Percentiles rank a stretch among this genome's conserved stretches.
Conservation (phyloP, 2,329 filamentous ascomycete genomes). For the Chrysoporthe deuterocubensis region DNA sequence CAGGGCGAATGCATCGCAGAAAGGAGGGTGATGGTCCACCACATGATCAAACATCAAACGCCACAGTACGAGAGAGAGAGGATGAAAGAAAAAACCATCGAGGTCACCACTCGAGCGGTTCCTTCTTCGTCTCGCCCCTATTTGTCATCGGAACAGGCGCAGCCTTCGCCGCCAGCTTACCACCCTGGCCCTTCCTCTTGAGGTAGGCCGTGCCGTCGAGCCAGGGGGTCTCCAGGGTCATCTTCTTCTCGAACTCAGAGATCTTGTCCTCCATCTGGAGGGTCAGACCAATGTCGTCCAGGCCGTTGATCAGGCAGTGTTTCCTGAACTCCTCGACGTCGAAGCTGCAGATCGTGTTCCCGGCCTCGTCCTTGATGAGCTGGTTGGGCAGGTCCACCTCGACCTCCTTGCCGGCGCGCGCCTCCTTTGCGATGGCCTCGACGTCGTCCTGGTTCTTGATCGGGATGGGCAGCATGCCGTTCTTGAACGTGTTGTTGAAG, state of each 20-base stretch:
- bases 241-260: constrained; percentile 75
- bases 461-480: constrained; percentile 91
- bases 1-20: background rate
- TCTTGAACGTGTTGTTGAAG: constrained; percentile 99
- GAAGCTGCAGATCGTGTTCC: constrained; percentile 76
- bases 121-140: constrained; percentile 78
- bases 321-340: constrained; percentile 93
- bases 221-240: constrained; percentile 83
- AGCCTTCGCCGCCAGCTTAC: constrained; percentile 61
- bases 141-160: constrained; percentile 85
- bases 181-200: constrained; percentile 58
- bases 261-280: constrained; percentile 94
- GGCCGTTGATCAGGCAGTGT: constrained; percentile 89
- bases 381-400: constrained; percentile 90
- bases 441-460: constrained; percentile 71
- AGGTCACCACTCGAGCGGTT: constrained; percentile 85
- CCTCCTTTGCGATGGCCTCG: constrained; percentile 74
- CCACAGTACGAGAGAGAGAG: background rate
- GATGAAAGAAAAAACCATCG: background rate
- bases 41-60: constrained; percentile 17
- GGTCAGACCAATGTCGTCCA: constrained; percentile 94
- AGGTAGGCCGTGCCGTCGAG: constrained; percentile 86
- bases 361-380: constrained; percentile 74
- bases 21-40: background rate
- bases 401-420: constrained; percentile 77